Evolutionary conservation across 306 rosid species (phyloP), one percentile per base, ranked within the genome.

Genomic region (Leucaena leucocephala): DNA sequence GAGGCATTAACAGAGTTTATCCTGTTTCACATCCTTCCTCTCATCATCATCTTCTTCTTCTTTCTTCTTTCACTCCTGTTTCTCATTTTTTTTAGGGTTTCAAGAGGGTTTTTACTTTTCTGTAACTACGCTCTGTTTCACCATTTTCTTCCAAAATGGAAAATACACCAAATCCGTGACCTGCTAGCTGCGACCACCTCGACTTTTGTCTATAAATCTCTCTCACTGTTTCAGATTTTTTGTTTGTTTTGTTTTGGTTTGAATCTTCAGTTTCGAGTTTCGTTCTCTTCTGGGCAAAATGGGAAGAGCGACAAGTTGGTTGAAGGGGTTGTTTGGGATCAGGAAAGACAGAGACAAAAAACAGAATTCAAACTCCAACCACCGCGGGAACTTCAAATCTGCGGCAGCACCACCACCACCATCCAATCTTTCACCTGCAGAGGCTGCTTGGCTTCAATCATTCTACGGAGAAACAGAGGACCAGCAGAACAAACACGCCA

Each of bases 401-500:
- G 78, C 87, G 2, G 87, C 97, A 8, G 84, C 90, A 11, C 97
- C 98, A 33, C 94, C 55, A 15, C n/a, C 57, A 16, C 57, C 55
- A 15, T 2, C 94, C 94, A 0, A 76, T 83, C 80, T 93, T 57
- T 93, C 98, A 1, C 81, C 93, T 0, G 90, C 97, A 0, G 98
- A 95, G 75, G 98, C 96, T 2, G 96, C 93, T 55, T 95, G 99
- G 99, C 76, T 95, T 3, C 91, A 88, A 43, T 90, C 99, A 0
- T 87, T 81, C 82, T 89, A 84, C 88, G 72, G 88, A 0, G 88
- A 94, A 79, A 83, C 93, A 66, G 98, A 90, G 80, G 78, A 82
- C 33, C 97, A 92, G 61, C 97, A 95, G 85, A 95, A 67, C 87
- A 91, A 90, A 87, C 99, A 95, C 1, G 98, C 99, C 14, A 88